Base-by-base conservation (phyloP, 1,284 basidiomycete genomes). In the Ustilago nuda region DNA sequence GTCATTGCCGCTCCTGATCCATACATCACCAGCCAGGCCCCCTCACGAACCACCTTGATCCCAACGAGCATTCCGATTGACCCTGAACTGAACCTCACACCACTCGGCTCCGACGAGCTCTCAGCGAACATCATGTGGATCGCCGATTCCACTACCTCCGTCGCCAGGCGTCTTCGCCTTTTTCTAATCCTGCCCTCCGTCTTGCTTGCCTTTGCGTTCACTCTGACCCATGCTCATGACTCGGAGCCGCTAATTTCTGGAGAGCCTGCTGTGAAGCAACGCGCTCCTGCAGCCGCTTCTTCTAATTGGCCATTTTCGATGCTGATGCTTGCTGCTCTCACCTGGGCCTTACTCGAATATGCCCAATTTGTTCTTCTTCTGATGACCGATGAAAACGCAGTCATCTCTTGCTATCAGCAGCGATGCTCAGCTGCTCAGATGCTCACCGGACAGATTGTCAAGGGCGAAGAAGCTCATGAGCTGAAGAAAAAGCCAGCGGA, bases 331-430 rank as follows among this genome's bases (percentile, higher is more conserved):
- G 2, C 32, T 8, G 62, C 63, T 7, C 46, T 61, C 27, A 58
- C 17, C 17, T 39, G 51, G 23, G 68, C 68, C 17, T 30, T 71
- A 17, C 17, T 58, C 51, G 62, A 71, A 58, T 71, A 66, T 30
- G 36, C 17, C 8, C 48, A 48, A 23, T 33, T 71, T n/a, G 55
- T 30, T 7, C 37, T 61, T 36, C 55, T 71, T 50, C 61, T 71
- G 27, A 19, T 66, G 11, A 35, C 19, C 32, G 54, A 71, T 13
- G 30, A 60, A 13, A 48, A 71, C 15, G 59, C 59, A 7, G 63
- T 54, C 12, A 56, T 11, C 15, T 0, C 4, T n/a, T 71, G 68
- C 37, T 71, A 61, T 23, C 58, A 57, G 59, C 48, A 62, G n/a
- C 30, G 17, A 0, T 58, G 55, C 56, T 56, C 68, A n/a, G 68